Conservation (phyloP, 2,329 filamentous ascomycete genomes). For the Fusarium circinatum region DNA sequence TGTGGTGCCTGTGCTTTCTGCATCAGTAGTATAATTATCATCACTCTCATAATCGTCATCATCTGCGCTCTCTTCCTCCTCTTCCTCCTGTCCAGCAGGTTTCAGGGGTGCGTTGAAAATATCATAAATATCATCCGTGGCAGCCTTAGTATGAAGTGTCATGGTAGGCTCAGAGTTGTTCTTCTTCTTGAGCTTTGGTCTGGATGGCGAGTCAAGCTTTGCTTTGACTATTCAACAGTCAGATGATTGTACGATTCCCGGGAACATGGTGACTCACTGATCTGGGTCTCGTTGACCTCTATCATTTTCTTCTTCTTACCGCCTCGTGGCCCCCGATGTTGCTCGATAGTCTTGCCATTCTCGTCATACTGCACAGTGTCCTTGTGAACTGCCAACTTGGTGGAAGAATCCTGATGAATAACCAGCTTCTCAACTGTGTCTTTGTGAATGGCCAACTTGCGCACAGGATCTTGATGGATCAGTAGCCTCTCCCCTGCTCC, state of each 20-base stretch:
- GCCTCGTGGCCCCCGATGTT: conserved; percentile 57
- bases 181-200: conserved; percentile 85
- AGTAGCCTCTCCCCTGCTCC: conserved; percentile 39
- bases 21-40: conserved; percentile 83
- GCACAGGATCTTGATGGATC: conserved; percentile 44
- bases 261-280: conserved; percentile 68
- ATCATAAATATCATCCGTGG: conserved; percentile 96
- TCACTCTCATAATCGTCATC: conserved; percentile 79
- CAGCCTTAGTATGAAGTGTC: conserved; percentile 94
- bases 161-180: conserved; percentile 87
- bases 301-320: conserved; percentile 80
- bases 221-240: conserved; percentile 76
- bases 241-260: conserved; percentile 25
- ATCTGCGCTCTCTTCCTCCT: conserved; percentile 57
- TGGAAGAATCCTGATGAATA: conserved; percentile 33
- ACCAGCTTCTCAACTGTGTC: conserved; percentile 15
- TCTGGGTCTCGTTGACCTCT: conserved; percentile 92
- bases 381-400: conserved; percentile 42
- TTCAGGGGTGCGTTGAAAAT: conserved; percentile 86
- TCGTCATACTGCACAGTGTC: conserved; percentile 62
- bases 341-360: conserved; percentile 64
- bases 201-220: conserved; percentile 88
- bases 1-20: conserved; percentile 84
- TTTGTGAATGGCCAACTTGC: conserved; percentile 22
- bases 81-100: conserved; percentile 42